Evolutionary conservation across 2,329 filamentous ascomycete genomes (phyloP), one percentile per base, ranked within the genome.

Genomic region (Tolypocladium tundrense): DNA sequence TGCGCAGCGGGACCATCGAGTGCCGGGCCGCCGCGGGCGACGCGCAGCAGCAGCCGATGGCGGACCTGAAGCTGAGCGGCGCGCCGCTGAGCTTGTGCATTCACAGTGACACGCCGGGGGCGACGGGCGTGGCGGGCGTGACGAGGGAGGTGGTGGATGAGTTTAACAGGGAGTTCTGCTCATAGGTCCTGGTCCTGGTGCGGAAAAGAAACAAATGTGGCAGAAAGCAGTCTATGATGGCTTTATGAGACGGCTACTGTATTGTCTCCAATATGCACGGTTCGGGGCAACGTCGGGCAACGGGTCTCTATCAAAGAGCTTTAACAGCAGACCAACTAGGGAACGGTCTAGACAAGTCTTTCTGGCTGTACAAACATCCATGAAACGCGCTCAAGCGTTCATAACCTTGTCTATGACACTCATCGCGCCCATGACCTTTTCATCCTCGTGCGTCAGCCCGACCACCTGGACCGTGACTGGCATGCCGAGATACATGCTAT

Each of bases 381-480:
- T 14, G 35, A 37, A 11, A 11, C 35, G 35, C 35, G 1, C 14
- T 39, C 37, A 39, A 16, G 14, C 48, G 1, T 58, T 54, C 9
- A 61, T 33, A 24, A 59, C 54, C 2, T 31, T 31, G 55, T 63
- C 60, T 53, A 64, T 59, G 11, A 61, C 33, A 35, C 42, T 57
- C 58, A 64, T 61, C 4, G 62, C 59, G 11, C 57, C 61, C 10
- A 64, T 45, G 14, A 64, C 41, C 33, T 50, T 61, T 45, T 64
- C 61, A 50, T 64, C 63, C 27, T 64, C 56, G 24, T 62, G 59
- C 11, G 56, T 60, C 50, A 57, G 50, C 4, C 57, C 63, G 10
- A 64, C 61, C 8, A 62, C 57, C 55, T 63, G 63, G 13, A 63
- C 54, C 2, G 58, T 53, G n/a, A 64, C 60, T 1, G 63, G 61